Evolutionary conservation across 768 basidiomycete genomes (phyloP), one percentile per base, ranked within the genome.

Genomic region (Hypholoma sublateritium): DNA sequence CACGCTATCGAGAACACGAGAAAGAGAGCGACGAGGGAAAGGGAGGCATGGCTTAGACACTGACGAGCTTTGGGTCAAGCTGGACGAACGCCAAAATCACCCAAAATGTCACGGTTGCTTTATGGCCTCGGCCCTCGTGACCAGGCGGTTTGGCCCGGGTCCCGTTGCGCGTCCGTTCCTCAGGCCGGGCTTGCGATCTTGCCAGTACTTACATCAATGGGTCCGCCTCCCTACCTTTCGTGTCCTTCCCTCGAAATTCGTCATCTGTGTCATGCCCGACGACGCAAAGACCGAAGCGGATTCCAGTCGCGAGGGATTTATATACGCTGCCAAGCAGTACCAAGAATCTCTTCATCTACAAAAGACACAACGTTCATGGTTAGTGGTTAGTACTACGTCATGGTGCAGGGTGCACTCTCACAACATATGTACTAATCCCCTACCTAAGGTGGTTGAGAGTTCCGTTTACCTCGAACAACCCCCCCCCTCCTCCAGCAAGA

Each of bases 401-500:
- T 57, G 49, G 22, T 37, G 28, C 36, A 34, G 19, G 14, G 43
- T n/a, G n/a, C n/a, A 13, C 16, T 24, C 39, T 16, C 12, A 13
- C 21, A 43, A 13, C 35, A n/a, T 12, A 21, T n/a, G 22, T n/a
- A 21, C 28, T 28, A n/a, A 28, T n/a, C n/a, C 41, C 25, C 47
- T 17, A 7, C 17, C 43, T 8, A 21, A 70, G 67, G 63, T 69
- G 64, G 59, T 52, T 55, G 32, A 70, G 72, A 5, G 74, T 75
- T 13, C 77, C 76, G 11, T 78, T 79, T 65, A 71, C 73, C 17
- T 71, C 77, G 2, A 71, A 63, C 4, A 76, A 72, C 51, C 62
- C 67, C 0, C 77, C 77, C 6, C 73, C 74, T 19, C 76, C 77
- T 5, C 80, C 76, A 55, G 63, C 62, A 4, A 83, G 82, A 5